phyloP scores from a whole-genome alignment of 148 eudicot genomes.

The Hydrangea macrophylla region DNA sequence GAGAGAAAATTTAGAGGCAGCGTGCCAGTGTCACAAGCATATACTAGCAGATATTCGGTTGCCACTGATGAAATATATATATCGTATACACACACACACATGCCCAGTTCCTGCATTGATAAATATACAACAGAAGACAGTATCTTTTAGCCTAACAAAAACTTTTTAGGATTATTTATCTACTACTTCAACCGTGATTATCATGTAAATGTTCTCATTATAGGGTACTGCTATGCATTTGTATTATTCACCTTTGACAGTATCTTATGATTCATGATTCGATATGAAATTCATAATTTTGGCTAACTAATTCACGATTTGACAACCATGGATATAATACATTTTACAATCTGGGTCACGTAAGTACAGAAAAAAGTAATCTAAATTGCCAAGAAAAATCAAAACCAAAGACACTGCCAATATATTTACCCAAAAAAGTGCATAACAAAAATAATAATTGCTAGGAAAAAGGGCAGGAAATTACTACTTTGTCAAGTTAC shows the following conservation, averaged over 20 bases:
- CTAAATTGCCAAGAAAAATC: not conserved
- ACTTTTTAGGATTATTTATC: not conserved
- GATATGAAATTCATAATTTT: not conserved
- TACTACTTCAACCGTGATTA: not conserved
- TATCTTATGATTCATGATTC: not conserved
- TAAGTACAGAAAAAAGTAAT: not conserved
- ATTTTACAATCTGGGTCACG: not conserved
- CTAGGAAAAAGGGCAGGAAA: not conserved
- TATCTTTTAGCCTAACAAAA: not conserved
- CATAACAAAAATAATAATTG: not conserved
- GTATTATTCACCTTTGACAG: not conserved
- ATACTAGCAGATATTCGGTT: not conserved
- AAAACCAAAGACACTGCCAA: not conserved
- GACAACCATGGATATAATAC: not conserved
- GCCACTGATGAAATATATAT: not conserved
- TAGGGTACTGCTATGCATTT: too few species aligned
- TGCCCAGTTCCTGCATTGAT: not conserved
- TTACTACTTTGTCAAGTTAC: conserved; percentile 13
- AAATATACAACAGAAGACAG: not conserved
- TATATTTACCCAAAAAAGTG: not conserved
- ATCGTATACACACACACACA: too few species aligned
- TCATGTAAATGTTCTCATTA: too few species aligned
- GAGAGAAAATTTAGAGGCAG: not conserved
- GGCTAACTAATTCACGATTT: too few species aligned
- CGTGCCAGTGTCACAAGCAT: not conserved